Evolutionary conservation across 495 filamentous ascomycete species (phyloP), one percentile per base, ranked within the genome.

Genomic region (Lindgomyces ingoldianus): DNA sequence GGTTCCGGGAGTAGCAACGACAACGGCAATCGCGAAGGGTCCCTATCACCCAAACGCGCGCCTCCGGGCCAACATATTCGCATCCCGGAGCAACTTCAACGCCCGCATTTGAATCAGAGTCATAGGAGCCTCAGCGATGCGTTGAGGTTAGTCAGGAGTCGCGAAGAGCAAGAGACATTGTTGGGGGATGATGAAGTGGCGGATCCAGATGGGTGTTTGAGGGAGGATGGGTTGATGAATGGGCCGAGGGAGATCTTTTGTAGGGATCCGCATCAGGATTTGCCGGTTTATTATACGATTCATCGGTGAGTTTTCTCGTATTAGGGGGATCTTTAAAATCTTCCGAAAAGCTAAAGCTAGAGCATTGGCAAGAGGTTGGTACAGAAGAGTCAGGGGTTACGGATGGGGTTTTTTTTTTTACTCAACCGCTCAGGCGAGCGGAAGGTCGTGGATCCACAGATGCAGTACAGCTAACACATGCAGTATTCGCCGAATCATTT

Each of bases 131-230:
- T 77, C 1, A 72, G 63, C 47, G 74, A 77, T 51, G 74, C 74
- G 26, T 42, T 77, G 46, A 47, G 74, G 11, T 53, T 67, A 10
- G 73, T 64, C 8, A 48, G 71, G 12, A 70, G 74, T 24, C 24
- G 71, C 25, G 74, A 77, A 60, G 75, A 75, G 67, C 75, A 75
- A 54, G 75, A 75, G 53, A 73, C 71, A 10, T 47, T 77, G 42
- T 64, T 77, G 27, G 70, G 68, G 21, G 72, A 70, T 19, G 73
- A 72, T 26, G 71, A 72, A 25, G 70, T 56, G 46, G 74, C 73
- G 9, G 74, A 76, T 61, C 65, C 70, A 16, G 71, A 77, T 68
- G 74, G 73, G 12, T 74, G 72, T 41, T 61, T 73, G 41, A 60
- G 62, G 33, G 57, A 56, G 42, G 48, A 58, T 55, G 63, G 46